Evolutionary conservation across 2,329 filamentous ascomycete genomes (phyloP).

Genomic region (Colletotrichum sp.): DNA sequence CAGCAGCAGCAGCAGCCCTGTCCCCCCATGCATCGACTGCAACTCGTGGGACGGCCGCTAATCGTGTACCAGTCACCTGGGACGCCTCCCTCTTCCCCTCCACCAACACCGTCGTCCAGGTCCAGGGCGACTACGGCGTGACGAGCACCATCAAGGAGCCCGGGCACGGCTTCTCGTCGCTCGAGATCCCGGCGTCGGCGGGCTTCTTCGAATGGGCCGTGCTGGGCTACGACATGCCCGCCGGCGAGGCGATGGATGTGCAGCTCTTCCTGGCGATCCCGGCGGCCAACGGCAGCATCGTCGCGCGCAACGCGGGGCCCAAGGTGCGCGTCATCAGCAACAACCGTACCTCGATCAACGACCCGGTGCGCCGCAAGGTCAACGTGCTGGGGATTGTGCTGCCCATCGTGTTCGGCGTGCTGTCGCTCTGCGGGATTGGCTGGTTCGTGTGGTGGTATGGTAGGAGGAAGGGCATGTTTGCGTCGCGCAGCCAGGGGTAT

Average conservation of each 20-base stretch:
- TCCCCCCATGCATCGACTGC: not conserved
- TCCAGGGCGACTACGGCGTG: slow-evolving; percentile 19
- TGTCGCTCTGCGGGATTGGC: slow-evolving; percentile 3
- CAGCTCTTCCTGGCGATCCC: slow-evolving; percentile 17
- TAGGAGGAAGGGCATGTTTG: slow-evolving; percentile 8
- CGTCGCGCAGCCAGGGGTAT: slow-evolving; percentile 14
- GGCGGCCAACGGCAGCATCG: slow-evolving; percentile 2
- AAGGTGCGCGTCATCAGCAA: slow-evolving; percentile 13
- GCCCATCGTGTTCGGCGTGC: slow-evolving; percentile 14
- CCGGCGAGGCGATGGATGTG: slow-evolving; percentile 2
- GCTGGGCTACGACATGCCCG: not conserved
- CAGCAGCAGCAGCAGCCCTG: not conserved
- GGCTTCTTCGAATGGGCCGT: slow-evolving; percentile 22
- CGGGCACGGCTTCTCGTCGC: slow-evolving; percentile 19
- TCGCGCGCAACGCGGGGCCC: slow-evolving; percentile 4
- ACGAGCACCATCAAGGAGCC: not conserved
- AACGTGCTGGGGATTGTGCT: slow-evolving; percentile 15
- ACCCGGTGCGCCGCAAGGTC: not conserved
- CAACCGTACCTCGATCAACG: not conserved
- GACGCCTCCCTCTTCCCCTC: slow-evolving; percentile 17
- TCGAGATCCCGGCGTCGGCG: not conserved
- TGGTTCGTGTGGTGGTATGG: slow-evolving; percentile 20
- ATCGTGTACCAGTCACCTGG: slow-evolving; percentile 21
- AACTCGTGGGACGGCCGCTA: not conserved
- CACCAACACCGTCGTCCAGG: slow-evolving; percentile 8